These are phyloP conservation scores for Lantana camara DNA, from an alignment of 257 asterid species.

Conservation along the genomic window DNA sequence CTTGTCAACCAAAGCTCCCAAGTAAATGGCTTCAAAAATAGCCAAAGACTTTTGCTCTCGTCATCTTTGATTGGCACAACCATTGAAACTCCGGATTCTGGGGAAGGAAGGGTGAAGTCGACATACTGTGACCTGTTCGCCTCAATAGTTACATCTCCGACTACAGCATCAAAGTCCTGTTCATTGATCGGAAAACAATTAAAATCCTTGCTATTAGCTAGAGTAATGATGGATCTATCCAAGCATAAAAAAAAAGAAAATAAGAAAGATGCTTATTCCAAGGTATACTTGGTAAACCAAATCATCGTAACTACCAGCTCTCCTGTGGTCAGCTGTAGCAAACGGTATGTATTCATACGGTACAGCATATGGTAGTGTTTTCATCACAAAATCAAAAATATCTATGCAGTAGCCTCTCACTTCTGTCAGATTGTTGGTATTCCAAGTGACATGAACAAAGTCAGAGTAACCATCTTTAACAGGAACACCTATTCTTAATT, in stretches of 20 bases:
- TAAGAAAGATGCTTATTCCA: conserved; percentile 21
- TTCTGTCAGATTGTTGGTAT: conserved; percentile 32
- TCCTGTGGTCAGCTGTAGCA: conserved; percentile 11
- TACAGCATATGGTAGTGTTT: too few relatives aligned
- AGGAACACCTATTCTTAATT: conserved; percentile 52
- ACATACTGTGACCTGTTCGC: conserved; percentile 50
- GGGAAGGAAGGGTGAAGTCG: conserved; percentile 56
- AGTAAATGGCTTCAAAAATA: conserved; percentile 53
- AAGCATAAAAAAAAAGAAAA: too few relatives aligned
- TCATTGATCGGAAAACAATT: not conserved
- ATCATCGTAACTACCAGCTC: conserved; percentile 27
- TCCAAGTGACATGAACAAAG: conserved; percentile 39
- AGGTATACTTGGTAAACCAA: conserved; percentile 29
- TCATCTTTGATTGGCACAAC: conserved; percentile 39
- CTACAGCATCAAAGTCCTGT: conserved; percentile 41
- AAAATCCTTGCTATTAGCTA: too few relatives aligned
- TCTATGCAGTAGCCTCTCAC: too few relatives aligned
- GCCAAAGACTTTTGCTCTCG: conserved; percentile 33
- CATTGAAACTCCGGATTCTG: conserved; percentile 51
- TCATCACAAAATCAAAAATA: too few relatives aligned
- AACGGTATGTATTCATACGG: too few relatives aligned
- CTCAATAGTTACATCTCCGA: too few relatives aligned
- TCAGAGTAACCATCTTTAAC: conserved; percentile 46
- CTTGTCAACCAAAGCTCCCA: conserved; percentile 54
- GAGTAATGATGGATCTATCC: too few relatives aligned